Evolutionary conservation across 2,329 filamentous ascomycete species (phyloP), one percentile per base, ranked within the genome.

Genomic region (Sordariomycetes sp.): DNA sequence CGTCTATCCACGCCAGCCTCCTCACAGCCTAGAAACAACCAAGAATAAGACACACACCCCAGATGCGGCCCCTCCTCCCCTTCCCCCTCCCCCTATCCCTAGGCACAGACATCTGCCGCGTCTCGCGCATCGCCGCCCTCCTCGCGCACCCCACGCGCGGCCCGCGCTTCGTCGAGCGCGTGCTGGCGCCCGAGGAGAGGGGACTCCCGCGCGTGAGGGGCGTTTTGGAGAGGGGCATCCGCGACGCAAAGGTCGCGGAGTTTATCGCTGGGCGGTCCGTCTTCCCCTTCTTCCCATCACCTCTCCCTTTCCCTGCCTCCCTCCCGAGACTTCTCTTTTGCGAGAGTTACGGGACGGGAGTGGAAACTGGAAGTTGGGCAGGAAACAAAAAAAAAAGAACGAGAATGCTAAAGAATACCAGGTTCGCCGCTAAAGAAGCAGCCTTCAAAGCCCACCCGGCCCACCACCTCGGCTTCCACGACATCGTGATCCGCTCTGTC

Each of bases 81-180:
- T 89, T 91, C 63, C 84, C 85, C 1, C 74, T 82, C n/a, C 74
- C 82, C 1, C 66, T 92, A 15, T 77, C 78, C 54, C 73, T 95
- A 56, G 90, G 90, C 59, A 92, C 82, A 53, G 90, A 95, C 67
- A 86, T 95, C 58, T 90, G 88, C 68, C 77, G 78, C 58, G 78
- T 90, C 58, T 70, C 76, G 0, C 83, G 90, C 57, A 82, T 95
- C 59, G 71, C 74, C 60, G 67, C 69, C 22, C 74, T 90, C 55
- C 68, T 92, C 56, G 68, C 66, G 20, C 67, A 72, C 28, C 66
- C 70, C 10, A 52, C 45, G 55, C 66, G 67, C 45, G 73, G 71
- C 1, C 56, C 61, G 5, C 72, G 72, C 34, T 81, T 82, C 62
- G 65, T 81, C 54, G 64, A 67, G 10, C 74, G 75, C 58, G 64